Conservation (phyloP, 768 basidiomycete genomes). For the Gloeostereum incarnatum region DNA sequence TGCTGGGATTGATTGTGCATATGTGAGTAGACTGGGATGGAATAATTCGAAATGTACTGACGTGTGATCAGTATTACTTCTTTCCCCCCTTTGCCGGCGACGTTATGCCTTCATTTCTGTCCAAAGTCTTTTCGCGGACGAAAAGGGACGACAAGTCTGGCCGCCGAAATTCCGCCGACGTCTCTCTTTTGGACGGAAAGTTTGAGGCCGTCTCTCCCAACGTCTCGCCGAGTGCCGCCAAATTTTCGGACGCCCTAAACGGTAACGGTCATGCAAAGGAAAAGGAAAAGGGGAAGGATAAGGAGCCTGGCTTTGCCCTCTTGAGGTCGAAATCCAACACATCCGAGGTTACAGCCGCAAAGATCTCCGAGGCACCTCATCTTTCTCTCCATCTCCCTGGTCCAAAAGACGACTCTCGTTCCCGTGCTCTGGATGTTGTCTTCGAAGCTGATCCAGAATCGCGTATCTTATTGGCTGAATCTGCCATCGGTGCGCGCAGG, state of each 20-base stretch:
- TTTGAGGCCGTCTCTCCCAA: constrained; percentile 61
- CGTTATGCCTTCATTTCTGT: constrained; percentile 68
- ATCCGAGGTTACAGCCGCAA: constrained; percentile 21
- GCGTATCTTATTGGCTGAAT: constrained; percentile 36
- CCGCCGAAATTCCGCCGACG: constrained; percentile 24
- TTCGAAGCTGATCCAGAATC: constrained; percentile 53
- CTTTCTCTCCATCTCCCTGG: constrained; percentile 56
- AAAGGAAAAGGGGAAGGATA: constrained; percentile 29
- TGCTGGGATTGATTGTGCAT: too few relatives aligned
- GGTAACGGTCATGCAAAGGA: constrained; percentile 14
- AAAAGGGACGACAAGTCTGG: constrained; percentile 47
- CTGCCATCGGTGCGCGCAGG: constrained; percentile 44
- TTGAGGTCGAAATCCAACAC: constrained; percentile 37
- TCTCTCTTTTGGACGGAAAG: constrained; percentile 58
- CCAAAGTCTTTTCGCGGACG: constrained; percentile 72
- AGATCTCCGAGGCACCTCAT: constrained; percentile 39
- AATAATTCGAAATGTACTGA: too few relatives aligned
- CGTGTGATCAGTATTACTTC: too few relatives aligned
- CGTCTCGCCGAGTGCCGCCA: constrained; percentile 26
- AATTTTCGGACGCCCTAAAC: constrained; percentile 27
- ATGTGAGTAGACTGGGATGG: too few relatives aligned
- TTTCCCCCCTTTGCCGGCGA: too few relatives aligned
- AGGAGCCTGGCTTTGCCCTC: constrained; percentile 35
- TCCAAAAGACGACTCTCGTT: constrained; percentile 35
- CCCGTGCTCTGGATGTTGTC: constrained; percentile 42